Conservation (phyloP, 208 protist species). For the Crithidia acanthocephali region DNA sequence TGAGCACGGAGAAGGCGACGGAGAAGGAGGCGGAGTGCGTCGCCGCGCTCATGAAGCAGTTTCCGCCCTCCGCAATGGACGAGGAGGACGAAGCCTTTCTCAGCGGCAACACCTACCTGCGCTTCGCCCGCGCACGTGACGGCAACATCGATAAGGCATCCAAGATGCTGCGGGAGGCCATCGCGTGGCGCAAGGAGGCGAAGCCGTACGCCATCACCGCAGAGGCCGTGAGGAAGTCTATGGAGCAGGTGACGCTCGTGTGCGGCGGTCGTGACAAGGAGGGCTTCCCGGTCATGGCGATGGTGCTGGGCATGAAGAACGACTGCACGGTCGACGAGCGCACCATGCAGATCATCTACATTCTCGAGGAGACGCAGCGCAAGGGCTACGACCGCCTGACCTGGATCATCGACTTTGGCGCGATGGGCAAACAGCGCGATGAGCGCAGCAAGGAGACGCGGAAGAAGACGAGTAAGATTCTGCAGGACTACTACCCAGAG, state of each 20-base stretch:
- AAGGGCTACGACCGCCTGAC: conserved; percentile 70
- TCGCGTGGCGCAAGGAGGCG: conserved; percentile 60
- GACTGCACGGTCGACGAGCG: conserved; percentile 51
- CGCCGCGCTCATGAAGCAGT: conserved; percentile 35
- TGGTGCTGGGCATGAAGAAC: conserved; percentile 63
- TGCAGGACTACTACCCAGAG: conserved; percentile 80
- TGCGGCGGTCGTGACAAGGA: conserved; percentile 45
- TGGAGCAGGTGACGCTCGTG: conserved; percentile 50
- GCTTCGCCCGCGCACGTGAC: conserved; percentile 62
- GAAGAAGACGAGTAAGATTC: conserved; percentile 63
- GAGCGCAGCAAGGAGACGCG: conserved; percentile 40
- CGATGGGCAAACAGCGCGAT: conserved; percentile 64
- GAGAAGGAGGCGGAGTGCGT: conserved; percentile 55
- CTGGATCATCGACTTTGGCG: conserved; percentile 71
- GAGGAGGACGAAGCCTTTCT: conserved; percentile 57
- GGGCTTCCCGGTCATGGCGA: conserved; percentile 55
- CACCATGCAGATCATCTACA: conserved; percentile 63
- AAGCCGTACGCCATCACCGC: conserved; percentile 55
- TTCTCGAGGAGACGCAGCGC: conserved; percentile 59
- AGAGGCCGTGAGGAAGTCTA: conserved; percentile 38
- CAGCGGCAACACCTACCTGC: conserved; percentile 55
- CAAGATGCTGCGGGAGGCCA: conserved; percentile 43
- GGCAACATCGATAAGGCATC: conserved; percentile 45
- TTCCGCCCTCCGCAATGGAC: conserved; percentile 33
- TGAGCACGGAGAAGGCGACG: conserved; percentile 21